A percentile compares a stretch with the other conserved stretches of the same genome.
phyloP scores from a whole-genome alignment of 305 asterid genomes.

The Ajuga reptans region DNA sequence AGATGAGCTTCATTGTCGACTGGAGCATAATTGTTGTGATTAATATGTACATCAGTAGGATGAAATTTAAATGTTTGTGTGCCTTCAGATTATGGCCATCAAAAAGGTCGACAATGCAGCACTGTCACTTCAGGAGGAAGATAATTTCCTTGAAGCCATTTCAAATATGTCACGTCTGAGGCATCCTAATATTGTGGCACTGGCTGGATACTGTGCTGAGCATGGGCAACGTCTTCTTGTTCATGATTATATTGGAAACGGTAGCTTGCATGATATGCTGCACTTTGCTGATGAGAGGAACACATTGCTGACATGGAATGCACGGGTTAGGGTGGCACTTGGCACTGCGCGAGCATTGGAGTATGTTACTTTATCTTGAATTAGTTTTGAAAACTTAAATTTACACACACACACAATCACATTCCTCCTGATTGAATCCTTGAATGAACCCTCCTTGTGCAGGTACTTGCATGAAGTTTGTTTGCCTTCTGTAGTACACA shows the following conservation, averaged over 20 bases:
- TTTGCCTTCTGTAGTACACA: conserved; percentile 86
- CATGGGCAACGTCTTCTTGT: conserved; percentile 90
- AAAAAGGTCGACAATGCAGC: conserved; percentile 85
- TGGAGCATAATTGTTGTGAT: not conserved
- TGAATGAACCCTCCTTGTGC: conserved; percentile 21
- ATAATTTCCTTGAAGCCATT: conserved; percentile 73
- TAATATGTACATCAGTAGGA: not conserved
- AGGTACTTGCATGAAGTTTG: conserved; percentile 99
- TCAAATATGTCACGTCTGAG: conserved; percentile 84
- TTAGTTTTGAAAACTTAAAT: not conserved
- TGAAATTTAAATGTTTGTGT: conserved; percentile 9
- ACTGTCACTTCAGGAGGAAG: conserved; percentile 82
- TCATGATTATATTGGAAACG: conserved; percentile 64
- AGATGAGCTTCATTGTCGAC: not conserved
- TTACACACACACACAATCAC: not conserved
- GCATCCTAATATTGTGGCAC: conserved; percentile 79
- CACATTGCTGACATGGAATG: conserved; percentile 83
- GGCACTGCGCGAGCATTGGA: conserved; percentile 97
- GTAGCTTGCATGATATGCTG: conserved; percentile 86
- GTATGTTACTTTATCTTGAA: conserved; percentile 40
- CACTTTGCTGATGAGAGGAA: conserved; percentile 85
- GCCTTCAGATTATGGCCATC: conserved; percentile 60
- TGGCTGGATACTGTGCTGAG: conserved; percentile 84
- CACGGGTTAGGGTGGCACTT: conserved; percentile 89
- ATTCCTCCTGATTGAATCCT: conserved; percentile 11